These are phyloP conservation scores for Eimeria brunetti DNA, from an alignment of 169 alveolate species.

Conservation along the genomic window DNA sequence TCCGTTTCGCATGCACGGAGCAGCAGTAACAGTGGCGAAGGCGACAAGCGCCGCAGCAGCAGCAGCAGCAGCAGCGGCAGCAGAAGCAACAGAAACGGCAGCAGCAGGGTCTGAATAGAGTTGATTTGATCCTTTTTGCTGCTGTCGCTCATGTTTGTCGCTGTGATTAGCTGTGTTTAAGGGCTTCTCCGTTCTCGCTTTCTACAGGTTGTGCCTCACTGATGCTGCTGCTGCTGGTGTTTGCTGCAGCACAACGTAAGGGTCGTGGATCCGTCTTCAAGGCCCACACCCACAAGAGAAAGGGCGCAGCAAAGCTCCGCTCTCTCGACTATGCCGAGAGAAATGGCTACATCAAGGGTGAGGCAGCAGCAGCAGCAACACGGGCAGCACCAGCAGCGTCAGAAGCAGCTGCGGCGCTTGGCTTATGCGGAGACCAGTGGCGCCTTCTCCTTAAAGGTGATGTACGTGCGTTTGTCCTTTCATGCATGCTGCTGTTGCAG, in stretches of 20 bases:
- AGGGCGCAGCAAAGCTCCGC: conserved; percentile 98
- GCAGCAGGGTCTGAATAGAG: background rate
- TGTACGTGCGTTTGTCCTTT: background rate
- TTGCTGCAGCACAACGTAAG: conserved; percentile 95
- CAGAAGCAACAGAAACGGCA: background rate
- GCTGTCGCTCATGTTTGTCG: background rate
- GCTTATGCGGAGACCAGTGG: background rate
- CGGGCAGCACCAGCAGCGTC: background rate
- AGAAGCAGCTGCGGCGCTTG: background rate
- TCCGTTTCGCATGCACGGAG: no score
- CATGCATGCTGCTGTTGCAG: background rate
- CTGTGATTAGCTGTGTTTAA: background rate
- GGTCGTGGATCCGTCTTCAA: conserved; percentile 98
- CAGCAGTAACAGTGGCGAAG: no score
- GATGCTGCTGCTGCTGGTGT: conserved; percentile 31
- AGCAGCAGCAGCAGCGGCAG: conserved; percentile 21
- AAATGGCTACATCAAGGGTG: conserved; percentile 95
- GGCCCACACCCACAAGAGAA: conserved; percentile 96
- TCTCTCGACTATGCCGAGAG: conserved; percentile 96
- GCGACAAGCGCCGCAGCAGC: no score
- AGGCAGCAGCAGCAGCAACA: background rate
- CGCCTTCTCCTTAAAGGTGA: background rate
- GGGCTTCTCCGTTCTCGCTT: background rate
- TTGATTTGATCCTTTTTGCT: no score
- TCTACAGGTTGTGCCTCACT: background rate